phyloP scores from a whole-genome alignment of 1,284 basidiomycete genomes.

The Ustilago crameri region DNA sequence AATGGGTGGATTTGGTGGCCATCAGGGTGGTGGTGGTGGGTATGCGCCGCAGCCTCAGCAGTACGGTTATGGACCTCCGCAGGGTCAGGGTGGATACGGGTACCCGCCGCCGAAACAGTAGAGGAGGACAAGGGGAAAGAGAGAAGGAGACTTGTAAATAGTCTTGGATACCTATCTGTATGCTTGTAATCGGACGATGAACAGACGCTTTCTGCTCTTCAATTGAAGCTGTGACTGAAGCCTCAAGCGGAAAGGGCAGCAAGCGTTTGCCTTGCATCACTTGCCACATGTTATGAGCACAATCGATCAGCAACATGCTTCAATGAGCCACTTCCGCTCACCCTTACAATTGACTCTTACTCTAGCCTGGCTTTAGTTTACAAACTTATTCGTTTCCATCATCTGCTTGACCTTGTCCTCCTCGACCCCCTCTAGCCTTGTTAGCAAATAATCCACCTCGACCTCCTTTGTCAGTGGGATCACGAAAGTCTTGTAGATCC shows the following conservation, averaged over 20 bases:
- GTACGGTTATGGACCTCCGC: constrained; percentile 51
- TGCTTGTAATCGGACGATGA: too few species aligned
- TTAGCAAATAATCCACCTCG: constrained; percentile 74
- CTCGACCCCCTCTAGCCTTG: constrained; percentile 31
- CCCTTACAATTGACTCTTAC: too few species aligned
- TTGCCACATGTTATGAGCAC: too few species aligned
- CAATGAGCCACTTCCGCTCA: too few species aligned
- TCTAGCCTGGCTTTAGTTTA: constrained; percentile 25
- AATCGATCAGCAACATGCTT: too few species aligned
- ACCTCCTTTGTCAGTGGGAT: constrained; percentile 98
- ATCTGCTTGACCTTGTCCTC: constrained; percentile 21
- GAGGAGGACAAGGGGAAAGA: neutral
- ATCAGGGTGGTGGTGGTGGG: constrained; percentile 18
- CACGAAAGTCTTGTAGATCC: constrained; percentile 91
- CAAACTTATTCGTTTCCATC: constrained; percentile 32
- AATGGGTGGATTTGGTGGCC: constrained; percentile 34
- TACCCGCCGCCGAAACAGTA: constrained; percentile 55
- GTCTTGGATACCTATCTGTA: too few species aligned
- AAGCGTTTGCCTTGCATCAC: too few species aligned
- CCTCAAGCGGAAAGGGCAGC: too few species aligned
- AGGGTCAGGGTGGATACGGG: constrained; percentile 27
- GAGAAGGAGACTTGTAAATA: neutral
- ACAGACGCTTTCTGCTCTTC: neutral
- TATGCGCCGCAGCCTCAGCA: constrained; percentile 33
- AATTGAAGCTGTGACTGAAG: too few species aligned